Evolutionary conservation across 2,329 filamentous ascomycete genomes (phyloP), one percentile per base, ranked within the genome.

Genomic region (Epichloe sylvatica): DNA sequence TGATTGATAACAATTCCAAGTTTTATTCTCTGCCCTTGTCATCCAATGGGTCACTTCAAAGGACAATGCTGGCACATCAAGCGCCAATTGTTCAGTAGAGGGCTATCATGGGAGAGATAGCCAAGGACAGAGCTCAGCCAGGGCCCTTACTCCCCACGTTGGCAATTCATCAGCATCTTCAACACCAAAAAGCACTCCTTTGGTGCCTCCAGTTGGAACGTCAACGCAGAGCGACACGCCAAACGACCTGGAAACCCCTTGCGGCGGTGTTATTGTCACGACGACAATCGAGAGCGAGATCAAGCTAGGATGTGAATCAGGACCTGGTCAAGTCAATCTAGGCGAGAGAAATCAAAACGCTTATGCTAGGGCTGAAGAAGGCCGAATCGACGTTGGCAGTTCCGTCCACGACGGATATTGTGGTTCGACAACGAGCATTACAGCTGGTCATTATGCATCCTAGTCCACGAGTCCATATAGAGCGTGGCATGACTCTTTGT

Each of bases 1-100:
- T 12, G 17, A 36, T 19, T 15, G 35, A 43, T 35, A 21, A 50
- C 47, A 49, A 23, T 19, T 6, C 35, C 34, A n/a, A 78, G 76
- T 81, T 15, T 68, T 81, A 33, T 80, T 81, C 61, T 78, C 73
- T 13, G 74, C 75, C 19, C 56, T 78, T 3, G 74, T 82, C n/a
- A 70, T 82, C 40, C 78, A 81, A 51, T 82, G 78, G 78, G 72
- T 80, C 40, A 75, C 71, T 0, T 72, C 69, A 13, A 66, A 61
- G 43, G 71, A 75, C 57, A 70, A 65, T 49, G 62, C 64, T n/a
- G 65, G 62, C 41, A 65, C 60, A 12, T 57, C 60, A 15, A 60
- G 52, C 52, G 59, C 50, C 19, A 47, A 44, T 37, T 55, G 55
- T 36, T 51, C 46, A 15, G 33, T 42, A 11, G 51, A 40, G n/a